A percentile compares a stretch with the other conserved stretches of the same genome.
These are phyloP conservation scores for Pseudoturritis turrita DNA, from an alignment of 345 rosid genomes.

Conservation along the genomic window DNA sequence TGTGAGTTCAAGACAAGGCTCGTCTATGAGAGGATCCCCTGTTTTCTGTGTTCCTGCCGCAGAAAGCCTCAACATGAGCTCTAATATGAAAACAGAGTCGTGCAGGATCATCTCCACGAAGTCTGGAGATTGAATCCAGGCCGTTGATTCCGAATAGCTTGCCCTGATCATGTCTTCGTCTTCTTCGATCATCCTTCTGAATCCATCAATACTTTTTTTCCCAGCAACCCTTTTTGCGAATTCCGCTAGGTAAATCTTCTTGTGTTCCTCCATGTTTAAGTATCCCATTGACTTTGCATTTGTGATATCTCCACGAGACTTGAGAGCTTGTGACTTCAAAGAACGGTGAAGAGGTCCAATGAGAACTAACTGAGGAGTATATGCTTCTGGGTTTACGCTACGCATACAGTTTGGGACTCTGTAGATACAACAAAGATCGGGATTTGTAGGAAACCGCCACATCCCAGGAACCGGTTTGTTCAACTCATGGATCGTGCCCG, in stretches of 20 bases:
- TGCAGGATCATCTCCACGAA: conserved; percentile 22
- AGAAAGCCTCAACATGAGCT: background rate
- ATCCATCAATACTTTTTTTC: background rate
- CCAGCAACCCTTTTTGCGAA: background rate
- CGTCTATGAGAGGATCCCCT: conserved; percentile 1
- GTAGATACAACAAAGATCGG: background rate
- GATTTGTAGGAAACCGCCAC: background rate
- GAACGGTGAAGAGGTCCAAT: conserved; percentile 11
- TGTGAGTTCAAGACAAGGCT: background rate
- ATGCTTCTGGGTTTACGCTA: background rate
- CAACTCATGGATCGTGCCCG: background rate
- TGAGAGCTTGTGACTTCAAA: background rate
- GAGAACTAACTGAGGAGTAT: background rate
- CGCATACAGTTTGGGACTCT: conserved; percentile 10
- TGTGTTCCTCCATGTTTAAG: background rate
- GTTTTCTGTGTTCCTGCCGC: background rate
- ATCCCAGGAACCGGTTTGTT: background rate
- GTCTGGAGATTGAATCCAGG: conserved; percentile 4
- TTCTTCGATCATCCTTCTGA: background rate
- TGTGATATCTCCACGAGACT: background rate
- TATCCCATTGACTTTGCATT: background rate
- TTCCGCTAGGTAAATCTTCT: background rate
- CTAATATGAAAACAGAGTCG: conserved; percentile 27
- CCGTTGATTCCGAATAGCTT: conserved; percentile 22
- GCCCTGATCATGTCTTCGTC: conserved; percentile 15